Base-by-base conservation (phyloP, 2,329 filamentous ascomycete species). In the Tricladium varicosporioides region DNA sequence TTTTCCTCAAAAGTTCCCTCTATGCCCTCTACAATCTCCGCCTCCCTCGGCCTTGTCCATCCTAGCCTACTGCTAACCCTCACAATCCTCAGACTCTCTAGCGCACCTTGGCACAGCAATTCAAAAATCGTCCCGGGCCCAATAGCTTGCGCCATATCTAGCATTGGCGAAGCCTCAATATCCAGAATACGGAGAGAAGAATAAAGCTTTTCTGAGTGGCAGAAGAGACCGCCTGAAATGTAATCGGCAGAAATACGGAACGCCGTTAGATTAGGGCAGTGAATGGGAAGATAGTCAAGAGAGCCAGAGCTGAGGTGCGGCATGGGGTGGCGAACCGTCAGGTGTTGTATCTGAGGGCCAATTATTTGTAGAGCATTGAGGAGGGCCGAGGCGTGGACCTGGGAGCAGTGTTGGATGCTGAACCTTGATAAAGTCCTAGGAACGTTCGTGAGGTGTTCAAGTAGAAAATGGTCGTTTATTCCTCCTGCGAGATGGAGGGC, bases 311-410 rank as follows among this genome's bases (percentile, higher is more conserved):
- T 59, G 11, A 72, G 58, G 14, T 66, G 63, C 1, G 61, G 53
- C 68, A 72, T 70, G 2, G 69, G 69, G 51, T 70, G 63, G 9
- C 67, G 63, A n/a, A 72, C 69, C 14, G 68, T 70, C 13, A 72
- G 59, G 18, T 71, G 65, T 32, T 56, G 44, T 8, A 72, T 53
- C 46, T 63, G 63, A 10, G 60, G 36, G 1, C 70, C 70, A 11
- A 70, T 40, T 2, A 44, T 53, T 47, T 56, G 42, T 1, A 72
- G 56, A 5, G 57, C 62, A 7, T 53, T 48, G 11, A 64, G 27
- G 1, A 71, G 57, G 5, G 65, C 48, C 15, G 53, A 44, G 1
- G 49, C 44, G 48, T 65, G 61, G 14, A 70, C 58, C 48, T 65
- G 61, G 5, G 67, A 57, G 51, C 70, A 72, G 51, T 70, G 67